Evolutionary conservation across 768 basidiomycete genomes (phyloP).

Genomic region (Phaeotremella skinneri): DNA sequence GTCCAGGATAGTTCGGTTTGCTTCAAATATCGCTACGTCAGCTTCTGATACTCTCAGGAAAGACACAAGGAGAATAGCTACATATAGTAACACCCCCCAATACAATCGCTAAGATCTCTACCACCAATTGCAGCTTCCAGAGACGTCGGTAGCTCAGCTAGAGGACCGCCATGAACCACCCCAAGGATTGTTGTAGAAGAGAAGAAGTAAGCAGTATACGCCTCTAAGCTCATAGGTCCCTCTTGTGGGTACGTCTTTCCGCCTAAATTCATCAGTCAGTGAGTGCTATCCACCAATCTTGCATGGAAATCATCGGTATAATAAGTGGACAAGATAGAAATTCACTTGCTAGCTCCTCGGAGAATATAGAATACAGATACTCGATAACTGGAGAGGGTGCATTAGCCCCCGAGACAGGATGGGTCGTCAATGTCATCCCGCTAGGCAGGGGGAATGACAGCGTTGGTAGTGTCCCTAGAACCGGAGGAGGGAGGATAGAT

Average conservation of each 20-base stretch:
- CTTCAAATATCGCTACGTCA: slow-evolving; percentile 14
- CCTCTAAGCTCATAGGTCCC: slow-evolving; percentile 54
- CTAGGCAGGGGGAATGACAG: slow-evolving; percentile 54
- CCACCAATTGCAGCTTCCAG: slow-evolving; percentile 37
- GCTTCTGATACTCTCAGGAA: not conserved
- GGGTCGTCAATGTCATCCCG: slow-evolving; percentile 54
- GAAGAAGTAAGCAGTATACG: slow-evolving; percentile 75
- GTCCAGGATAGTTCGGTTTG: slow-evolving; percentile 73
- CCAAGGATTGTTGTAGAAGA: slow-evolving; percentile 73
- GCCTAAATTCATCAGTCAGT: slow-evolving; percentile 21
- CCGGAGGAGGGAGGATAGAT: slow-evolving; percentile 54
- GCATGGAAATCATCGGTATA: not conserved
- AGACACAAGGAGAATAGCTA: slow-evolving; percentile 15
- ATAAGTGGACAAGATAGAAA: not conserved
- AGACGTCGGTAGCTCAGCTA: slow-evolving; percentile 17
- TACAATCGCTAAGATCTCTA: slow-evolving; percentile 54
- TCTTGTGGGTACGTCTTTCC: slow-evolving; percentile 87
- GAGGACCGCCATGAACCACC: slow-evolving; percentile 49
- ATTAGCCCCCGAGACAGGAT: slow-evolving; percentile 58
- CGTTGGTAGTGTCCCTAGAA: slow-evolving; percentile 53
- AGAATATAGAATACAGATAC: slow-evolving; percentile 64
- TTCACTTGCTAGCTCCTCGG: slow-evolving; percentile 65
- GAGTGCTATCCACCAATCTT: not conserved
- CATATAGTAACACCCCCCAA: slow-evolving; percentile 59
- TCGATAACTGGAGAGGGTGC: slow-evolving; percentile 60